Evolutionary conservation across 192 early-diverging fungal species (phyloP), one percentile per base, ranked within the genome.

Genomic region (Podila verticillata): DNA sequence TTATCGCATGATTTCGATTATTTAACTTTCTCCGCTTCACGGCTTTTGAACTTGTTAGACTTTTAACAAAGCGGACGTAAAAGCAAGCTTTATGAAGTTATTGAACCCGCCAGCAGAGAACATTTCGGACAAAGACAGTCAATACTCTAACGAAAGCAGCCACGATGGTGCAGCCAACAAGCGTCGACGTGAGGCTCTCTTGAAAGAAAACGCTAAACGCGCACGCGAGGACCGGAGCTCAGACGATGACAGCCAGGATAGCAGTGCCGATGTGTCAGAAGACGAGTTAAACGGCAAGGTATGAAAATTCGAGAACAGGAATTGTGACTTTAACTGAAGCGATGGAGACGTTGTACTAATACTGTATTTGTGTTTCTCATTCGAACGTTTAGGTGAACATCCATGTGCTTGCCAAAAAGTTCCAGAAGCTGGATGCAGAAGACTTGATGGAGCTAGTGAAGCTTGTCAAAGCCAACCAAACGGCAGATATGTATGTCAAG

Each of bases 401-500:
- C 10, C 68, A 78, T 49, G 65, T 63, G 1, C 67, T 84, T 3
- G 83, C 83, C 26, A 66, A 78, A 32, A 84, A 84, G 58, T 80
- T 84, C 26, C 75, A 82, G 29, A 65, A 51, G 26, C 65, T 84
- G 13, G 57, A 82, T 15, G 74, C 74, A 1, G 74, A 82, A 29
- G 83, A 84, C 48, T 65, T 84, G n/a, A 22, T 82, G 4, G 79
- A 82, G 35, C 57, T 82, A 5, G 75, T 84, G 13, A 63, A 81
- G 29, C 34, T 84, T 48, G 72, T 84, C 5, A 84, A 82, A 31
- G 68, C 70, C 13, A 69, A 84, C 51, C 73, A 77, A 28, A 82
- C 83, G 8, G 30, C 49, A 19, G 74, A 84, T 24, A 84, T 82
- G 83, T 84, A 84, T 48, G 75, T 84, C 28, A 77, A 78, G 32